Evolutionary conservation across 225 moss, liverwort and hornwort genomes (phyloP).

Genomic region (Polytrichum commune): DNA sequence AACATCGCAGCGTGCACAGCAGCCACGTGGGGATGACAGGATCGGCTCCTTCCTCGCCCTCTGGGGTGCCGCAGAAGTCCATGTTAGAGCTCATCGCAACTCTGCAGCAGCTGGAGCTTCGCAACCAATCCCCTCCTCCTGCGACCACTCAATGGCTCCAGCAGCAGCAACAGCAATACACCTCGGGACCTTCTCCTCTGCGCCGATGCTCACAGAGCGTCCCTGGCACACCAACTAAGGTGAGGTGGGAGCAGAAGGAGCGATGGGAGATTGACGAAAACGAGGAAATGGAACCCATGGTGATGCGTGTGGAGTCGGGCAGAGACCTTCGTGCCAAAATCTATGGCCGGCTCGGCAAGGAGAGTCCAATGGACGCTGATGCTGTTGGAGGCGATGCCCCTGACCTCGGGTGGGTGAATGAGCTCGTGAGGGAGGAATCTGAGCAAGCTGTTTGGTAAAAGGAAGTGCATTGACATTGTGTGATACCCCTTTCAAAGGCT

Average conservation of each 20-base stretch:
- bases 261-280: constrained; percentile 80
- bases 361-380: constrained; percentile 48
- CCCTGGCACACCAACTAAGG: constrained; percentile 84
- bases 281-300: constrained; percentile 68
- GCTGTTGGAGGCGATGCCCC: constrained; percentile 58
- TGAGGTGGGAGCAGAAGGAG: constrained; percentile 74
- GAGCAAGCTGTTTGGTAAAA: constrained; percentile 53
- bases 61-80: constrained; percentile 41
- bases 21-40: constrained; percentile 39
- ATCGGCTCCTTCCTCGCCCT: constrained; percentile 77
- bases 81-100: constrained; percentile 88
- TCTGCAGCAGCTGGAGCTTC: constrained; percentile 70
- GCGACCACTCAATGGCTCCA: constrained; percentile 33
- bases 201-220: constrained; percentile 95
- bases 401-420: constrained; percentile 89
- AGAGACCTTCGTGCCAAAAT: constrained; percentile 91
- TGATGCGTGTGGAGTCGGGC: constrained; percentile 89
- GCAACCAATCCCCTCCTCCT: constrained; percentile 39
- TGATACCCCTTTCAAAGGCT: neutral
- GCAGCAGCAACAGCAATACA: constrained; percentile 60
- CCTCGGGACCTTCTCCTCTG: constrained; percentile 85
- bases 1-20: constrained; percentile 54
- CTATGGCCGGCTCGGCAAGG: constrained; percentile 78
- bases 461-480: neutral
- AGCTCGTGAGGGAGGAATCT: constrained; percentile 83